These are phyloP conservation scores for Elymus sibiricus DNA, from an alignment of 176 grass and related monocot genomes.

Conservation along the genomic window DNA sequence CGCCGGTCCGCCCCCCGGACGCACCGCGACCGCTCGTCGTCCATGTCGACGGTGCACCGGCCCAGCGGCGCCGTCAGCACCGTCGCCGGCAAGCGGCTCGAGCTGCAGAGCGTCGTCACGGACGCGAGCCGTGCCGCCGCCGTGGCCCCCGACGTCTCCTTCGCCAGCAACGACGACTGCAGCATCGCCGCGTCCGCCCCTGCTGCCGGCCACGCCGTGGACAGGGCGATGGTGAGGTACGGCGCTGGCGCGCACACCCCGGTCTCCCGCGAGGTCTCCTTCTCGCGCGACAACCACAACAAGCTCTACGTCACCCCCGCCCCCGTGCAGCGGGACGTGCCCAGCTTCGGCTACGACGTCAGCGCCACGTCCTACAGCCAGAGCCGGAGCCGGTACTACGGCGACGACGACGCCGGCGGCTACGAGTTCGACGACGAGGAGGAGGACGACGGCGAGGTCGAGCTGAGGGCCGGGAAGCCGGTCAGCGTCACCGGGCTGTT, in stretches of 20 bases:
- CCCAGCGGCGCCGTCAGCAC: neutral
- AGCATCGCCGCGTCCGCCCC: neutral
- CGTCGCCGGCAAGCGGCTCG: constrained; percentile 38
- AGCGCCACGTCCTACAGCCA: constrained; percentile 24
- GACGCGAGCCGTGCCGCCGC: constrained; percentile 27
- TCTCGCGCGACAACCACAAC: constrained; percentile 50
- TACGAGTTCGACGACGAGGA: neutral
- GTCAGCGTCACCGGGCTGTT: constrained; percentile 52
- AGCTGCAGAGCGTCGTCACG: constrained; percentile 53
- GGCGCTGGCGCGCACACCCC: neutral
- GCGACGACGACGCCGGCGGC: neutral
- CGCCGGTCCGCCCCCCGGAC: neutral
- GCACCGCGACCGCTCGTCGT: constrained; percentile 23
- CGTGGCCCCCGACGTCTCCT: constrained; percentile 23
- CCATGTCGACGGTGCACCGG: neutral
- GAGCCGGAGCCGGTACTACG: constrained; percentile 6
- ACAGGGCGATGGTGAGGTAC: constrained; percentile 9
- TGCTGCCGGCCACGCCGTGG: neutral
- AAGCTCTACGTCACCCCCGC: constrained; percentile 34
- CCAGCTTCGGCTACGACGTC: constrained; percentile 37
- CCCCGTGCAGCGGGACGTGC: neutral
- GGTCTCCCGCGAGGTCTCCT: constrained; percentile 36
- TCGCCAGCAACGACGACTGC: constrained; percentile 38
- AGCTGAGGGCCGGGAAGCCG: constrained; percentile 27
- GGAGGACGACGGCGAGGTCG: constrained; percentile 35